Percentiles rank a stretch among this genome's conserved stretches.
phyloP scores from a whole-genome alignment of 2,329 filamentous ascomycete species.

The Aspergillus thermomutatus region DNA sequence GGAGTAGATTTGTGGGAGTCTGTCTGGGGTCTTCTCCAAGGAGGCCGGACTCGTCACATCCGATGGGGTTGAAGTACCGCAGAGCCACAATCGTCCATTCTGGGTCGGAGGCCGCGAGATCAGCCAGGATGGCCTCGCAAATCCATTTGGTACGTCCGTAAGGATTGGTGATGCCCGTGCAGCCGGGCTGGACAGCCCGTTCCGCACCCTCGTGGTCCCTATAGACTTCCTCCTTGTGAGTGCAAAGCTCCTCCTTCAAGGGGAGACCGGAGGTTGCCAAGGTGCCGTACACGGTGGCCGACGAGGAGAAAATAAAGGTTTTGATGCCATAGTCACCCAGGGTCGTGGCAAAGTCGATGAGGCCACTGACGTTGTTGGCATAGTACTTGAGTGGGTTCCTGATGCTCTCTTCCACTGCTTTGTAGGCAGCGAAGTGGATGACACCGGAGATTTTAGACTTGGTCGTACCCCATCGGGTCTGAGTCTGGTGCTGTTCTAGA shows the following conservation, averaged over 20 bases:
- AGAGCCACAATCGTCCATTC: slow-evolving; percentile 62
- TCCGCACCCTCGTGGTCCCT: slow-evolving; percentile 43
- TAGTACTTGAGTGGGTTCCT: slow-evolving; percentile 61
- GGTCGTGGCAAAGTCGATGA: slow-evolving; percentile 57
- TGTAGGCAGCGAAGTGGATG: slow-evolving; percentile 68
- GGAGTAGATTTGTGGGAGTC: slow-evolving; percentile 62
- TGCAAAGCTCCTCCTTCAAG: slow-evolving; percentile 55
- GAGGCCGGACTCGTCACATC: slow-evolving; percentile 62
- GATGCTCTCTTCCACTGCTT: slow-evolving; percentile 64
- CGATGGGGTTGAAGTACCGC: slow-evolving; percentile 67
- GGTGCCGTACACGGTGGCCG: slow-evolving; percentile 64
- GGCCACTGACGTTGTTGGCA: slow-evolving; percentile 63
- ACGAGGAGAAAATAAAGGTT: slow-evolving; percentile 66
- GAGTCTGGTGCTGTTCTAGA: slow-evolving; percentile 41
- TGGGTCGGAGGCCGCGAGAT: slow-evolving; percentile 58
- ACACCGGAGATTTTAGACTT: slow-evolving; percentile 57
- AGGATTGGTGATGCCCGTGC: slow-evolving; percentile 59
- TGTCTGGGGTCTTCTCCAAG: slow-evolving; percentile 63
- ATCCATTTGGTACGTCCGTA: slow-evolving; percentile 68
- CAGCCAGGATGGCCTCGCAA: slow-evolving; percentile 63
- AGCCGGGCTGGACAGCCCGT: slow-evolving; percentile 46
- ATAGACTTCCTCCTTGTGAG: slow-evolving; percentile 49
- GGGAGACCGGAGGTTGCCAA: slow-evolving; percentile 50
- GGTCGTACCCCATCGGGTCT: slow-evolving; percentile 31
- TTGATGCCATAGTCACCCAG: slow-evolving; percentile 60